Base-by-base conservation (phyloP, 2,329 filamentous ascomycete genomes). In the Biscogniauxia sp. region DNA sequence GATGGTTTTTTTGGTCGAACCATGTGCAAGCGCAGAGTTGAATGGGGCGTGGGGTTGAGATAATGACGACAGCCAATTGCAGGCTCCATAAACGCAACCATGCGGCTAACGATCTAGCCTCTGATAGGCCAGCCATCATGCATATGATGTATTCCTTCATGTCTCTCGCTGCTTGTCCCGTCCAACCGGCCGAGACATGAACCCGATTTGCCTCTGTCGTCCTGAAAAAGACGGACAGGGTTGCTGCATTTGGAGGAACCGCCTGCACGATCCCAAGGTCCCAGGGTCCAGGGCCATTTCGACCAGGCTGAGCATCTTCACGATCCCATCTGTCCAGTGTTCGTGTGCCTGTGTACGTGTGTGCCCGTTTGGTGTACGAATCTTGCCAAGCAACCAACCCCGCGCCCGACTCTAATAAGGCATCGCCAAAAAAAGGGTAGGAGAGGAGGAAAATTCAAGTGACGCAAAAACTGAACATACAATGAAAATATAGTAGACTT, bases 41-140 rank as follows among this genome's bases (percentile, higher is more conserved):
- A 62, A 55, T 57, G 62, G 51, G 61, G 63, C 67, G 69, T 69
- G 68, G 70, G 67, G 68, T 67, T 45, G 64, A 58, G 66, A 67
- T 69, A 70, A 45, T 66, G 65, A 69, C 63, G 59, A 62, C 63
- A 66, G 55, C 71, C 71, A 72, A 74, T 72, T 55, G 55, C 54
- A 62, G 54, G 23, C 54, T 61, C 58, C 62, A 59, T 59, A 67
- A 68, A 64, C 59, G 64, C 59, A 64, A 66, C 63, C 64, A 68
- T 73, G 72, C 69, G 71, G 72, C 71, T 73, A 70, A 66, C 60
- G 60, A 62, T 62, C 65, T 62, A 55, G 57, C 59, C 59, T 66
- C 61, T 72, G 67, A 70, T 70, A 73, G 69, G 69, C 58, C 58
- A 56, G 53, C 45, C 57, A 62, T 67, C 65, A 66, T 69, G 64